Percentiles rank a stretch among this genome's conserved stretches.
phyloP scores from a whole-genome alignment of 1,284 basidiomycete species.

The Melampsora larici-populina region DNA sequence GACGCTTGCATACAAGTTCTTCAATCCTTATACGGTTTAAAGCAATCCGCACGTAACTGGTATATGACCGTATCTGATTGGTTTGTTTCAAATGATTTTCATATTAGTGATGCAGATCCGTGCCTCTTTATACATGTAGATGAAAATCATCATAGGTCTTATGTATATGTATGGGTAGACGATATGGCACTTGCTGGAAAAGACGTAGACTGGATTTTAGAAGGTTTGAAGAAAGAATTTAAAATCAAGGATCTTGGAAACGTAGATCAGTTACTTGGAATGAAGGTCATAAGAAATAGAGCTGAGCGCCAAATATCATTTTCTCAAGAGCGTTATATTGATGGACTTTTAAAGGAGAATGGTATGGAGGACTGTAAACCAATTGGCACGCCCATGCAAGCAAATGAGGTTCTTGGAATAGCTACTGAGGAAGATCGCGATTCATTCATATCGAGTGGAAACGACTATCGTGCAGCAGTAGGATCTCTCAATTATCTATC shows the following conservation, averaged over 20 bases:
- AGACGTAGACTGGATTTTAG: too few species aligned
- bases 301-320: not conserved
- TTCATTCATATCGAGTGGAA: slow-evolving; percentile 3
- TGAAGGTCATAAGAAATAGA: slow-evolving; percentile 10
- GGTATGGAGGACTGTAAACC: not conserved
- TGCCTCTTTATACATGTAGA: slow-evolving; percentile 15
- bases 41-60: too few species aligned
- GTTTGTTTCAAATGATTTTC: not conserved
- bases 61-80: too few species aligned
- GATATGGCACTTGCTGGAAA: too few species aligned
- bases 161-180: too few species aligned
- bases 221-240: too few species aligned
- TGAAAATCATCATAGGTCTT: not conserved
- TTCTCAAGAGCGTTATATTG: slow-evolving; percentile 5
- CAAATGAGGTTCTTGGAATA: not conserved
- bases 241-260: too few species aligned
- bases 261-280: too few species aligned
- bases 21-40: slow-evolving; percentile 23
- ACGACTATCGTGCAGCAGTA: slow-evolving; percentile 7
- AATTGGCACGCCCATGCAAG: too few species aligned
- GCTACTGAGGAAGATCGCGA: slow-evolving; percentile 8
- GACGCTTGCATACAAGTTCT: too few species aligned
- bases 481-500: too few species aligned
- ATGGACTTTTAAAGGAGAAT: slow-evolving; percentile 15
- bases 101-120: not conserved